A percentile compares a stretch with the other conserved stretches of the same genome.
Conservation (phyloP, 1,284 basidiomycete genomes). For the Ceratobasidium sp. region DNA sequence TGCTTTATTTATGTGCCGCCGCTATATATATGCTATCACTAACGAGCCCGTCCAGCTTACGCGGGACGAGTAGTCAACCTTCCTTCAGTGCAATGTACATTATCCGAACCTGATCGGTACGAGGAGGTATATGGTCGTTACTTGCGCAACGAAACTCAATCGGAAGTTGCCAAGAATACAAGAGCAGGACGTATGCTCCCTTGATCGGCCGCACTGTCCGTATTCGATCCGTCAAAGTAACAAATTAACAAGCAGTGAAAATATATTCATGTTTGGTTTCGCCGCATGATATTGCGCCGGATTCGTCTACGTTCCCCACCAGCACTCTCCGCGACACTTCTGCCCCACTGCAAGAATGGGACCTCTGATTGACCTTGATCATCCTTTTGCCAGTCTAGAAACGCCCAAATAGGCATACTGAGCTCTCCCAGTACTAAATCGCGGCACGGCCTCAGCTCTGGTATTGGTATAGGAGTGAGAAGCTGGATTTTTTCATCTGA, state of each 20-base stretch:
- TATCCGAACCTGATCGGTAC: slow-evolving; percentile 27
- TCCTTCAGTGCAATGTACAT: slow-evolving; percentile 31
- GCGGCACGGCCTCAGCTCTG: slow-evolving; percentile 54
- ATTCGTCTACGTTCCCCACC: slow-evolving; percentile 55
- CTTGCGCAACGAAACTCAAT: slow-evolving; percentile 35
- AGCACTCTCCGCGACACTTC: slow-evolving; percentile 59
- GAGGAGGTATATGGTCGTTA: slow-evolving; percentile 38
- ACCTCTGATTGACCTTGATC: slow-evolving; percentile 57
- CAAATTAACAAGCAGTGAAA: slow-evolving; percentile 50
- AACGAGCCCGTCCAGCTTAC: slow-evolving; percentile 43
- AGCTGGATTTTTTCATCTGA: slow-evolving; percentile 64
- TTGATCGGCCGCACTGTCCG: slow-evolving; percentile 49
- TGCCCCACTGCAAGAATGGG: slow-evolving; percentile 84
- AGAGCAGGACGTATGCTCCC: slow-evolving; percentile 35
- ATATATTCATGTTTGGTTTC: slow-evolving; percentile 46
- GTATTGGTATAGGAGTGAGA: slow-evolving; percentile 71
- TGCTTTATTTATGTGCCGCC: background rate
- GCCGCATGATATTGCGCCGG: slow-evolving; percentile 60
- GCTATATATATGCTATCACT: slow-evolving; percentile 47
- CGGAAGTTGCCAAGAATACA: slow-evolving; percentile 35
- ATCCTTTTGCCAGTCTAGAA: slow-evolving; percentile 68
- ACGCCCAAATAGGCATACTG: slow-evolving; percentile 85
- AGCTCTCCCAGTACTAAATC: slow-evolving; percentile 84
- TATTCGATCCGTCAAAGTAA: background rate
- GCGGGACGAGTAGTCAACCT: slow-evolving; percentile 31